Conservation (phyloP, 257 asterid genomes). For the Nicotiana sylvestris region DNA sequence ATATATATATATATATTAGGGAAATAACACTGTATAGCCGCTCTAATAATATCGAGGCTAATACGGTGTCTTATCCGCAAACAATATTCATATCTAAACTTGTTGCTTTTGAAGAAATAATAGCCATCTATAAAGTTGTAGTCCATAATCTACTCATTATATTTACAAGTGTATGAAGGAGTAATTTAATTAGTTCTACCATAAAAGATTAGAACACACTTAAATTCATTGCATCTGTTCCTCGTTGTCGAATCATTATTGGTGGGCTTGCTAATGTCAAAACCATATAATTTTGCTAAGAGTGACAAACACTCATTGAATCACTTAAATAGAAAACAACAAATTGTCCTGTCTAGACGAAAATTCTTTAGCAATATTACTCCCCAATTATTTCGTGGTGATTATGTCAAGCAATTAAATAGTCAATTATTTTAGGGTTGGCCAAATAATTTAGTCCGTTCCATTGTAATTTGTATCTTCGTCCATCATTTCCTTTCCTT, state of each 20-base stretch:
- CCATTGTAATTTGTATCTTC: not conserved
- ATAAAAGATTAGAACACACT: not conserved
- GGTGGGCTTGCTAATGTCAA: not conserved
- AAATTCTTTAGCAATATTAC: not conserved
- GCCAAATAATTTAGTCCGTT: not conserved
- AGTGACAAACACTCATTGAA: not conserved
- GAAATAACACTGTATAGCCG: too few species aligned
- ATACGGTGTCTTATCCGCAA: not conserved
- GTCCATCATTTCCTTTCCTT: not conserved
- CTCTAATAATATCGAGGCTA: too few species aligned
- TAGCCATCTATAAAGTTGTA: not conserved
- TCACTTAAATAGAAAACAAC: not conserved
- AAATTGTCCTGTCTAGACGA: not conserved
- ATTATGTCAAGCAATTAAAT: not conserved
- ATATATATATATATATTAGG: too few species aligned
- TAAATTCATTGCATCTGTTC: not conserved
- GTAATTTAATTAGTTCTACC: not conserved
- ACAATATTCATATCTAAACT: not conserved
- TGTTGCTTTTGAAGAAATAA: not conserved
- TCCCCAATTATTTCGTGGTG: not conserved
- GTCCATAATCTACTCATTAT: not conserved
- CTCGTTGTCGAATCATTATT: not conserved
- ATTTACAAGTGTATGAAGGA: not conserved
- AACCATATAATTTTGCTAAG: constrained; percentile 1
- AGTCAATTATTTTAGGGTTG: not conserved